These are phyloP conservation scores for Mycena metata DNA, from an alignment of 768 basidiomycete species.

Conservation along the genomic window DNA sequence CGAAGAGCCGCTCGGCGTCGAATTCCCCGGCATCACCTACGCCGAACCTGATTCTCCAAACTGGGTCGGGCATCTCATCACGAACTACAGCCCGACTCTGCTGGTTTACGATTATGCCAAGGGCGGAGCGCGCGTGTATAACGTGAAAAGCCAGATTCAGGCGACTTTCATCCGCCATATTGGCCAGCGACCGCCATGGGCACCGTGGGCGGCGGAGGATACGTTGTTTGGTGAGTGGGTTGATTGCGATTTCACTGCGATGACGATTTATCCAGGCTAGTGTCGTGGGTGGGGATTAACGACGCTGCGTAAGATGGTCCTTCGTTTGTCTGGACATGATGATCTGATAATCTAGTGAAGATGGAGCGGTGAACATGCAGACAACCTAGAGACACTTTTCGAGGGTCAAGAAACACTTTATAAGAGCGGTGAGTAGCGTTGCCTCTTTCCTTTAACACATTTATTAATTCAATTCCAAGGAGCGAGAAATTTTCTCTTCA, in stretches of 20 bases:
- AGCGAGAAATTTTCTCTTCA: constrained; percentile 54
- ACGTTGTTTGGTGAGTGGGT: constrained; percentile 50
- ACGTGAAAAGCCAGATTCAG: constrained; percentile 50
- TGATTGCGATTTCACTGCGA: too few relatives aligned
- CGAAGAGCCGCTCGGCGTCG: constrained; percentile 21
- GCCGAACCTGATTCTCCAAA: constrained; percentile 15
- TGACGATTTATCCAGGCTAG: constrained; percentile 39
- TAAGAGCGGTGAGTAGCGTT: constrained; percentile 29
- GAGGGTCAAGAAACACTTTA: constrained; percentile 53
- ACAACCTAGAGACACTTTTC: constrained; percentile 48
- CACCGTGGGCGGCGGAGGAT: constrained; percentile 47
- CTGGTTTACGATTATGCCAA: constrained; percentile 60
- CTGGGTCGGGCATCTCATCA: constrained; percentile 36
- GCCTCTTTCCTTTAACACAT: too few relatives aligned
- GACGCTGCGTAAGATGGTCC: constrained; percentile 51
- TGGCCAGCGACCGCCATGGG: constrained; percentile 43
- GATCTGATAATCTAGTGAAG: constrained; percentile 9
- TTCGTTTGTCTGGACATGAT: neutral
- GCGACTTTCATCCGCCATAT: constrained; percentile 46
- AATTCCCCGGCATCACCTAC: constrained; percentile 26
- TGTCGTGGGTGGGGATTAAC: constrained; percentile 65
- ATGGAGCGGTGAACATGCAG: constrained; percentile 20
- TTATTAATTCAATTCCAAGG: constrained; percentile 37
- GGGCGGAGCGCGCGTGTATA: constrained; percentile 52
- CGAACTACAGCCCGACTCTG: constrained; percentile 39